A percentile compares a stretch with the other conserved stretches of the same genome.
These are phyloP conservation scores for Leishmania amazonensis DNA, from an alignment of 208 protist species.

Conservation along the genomic window DNA sequence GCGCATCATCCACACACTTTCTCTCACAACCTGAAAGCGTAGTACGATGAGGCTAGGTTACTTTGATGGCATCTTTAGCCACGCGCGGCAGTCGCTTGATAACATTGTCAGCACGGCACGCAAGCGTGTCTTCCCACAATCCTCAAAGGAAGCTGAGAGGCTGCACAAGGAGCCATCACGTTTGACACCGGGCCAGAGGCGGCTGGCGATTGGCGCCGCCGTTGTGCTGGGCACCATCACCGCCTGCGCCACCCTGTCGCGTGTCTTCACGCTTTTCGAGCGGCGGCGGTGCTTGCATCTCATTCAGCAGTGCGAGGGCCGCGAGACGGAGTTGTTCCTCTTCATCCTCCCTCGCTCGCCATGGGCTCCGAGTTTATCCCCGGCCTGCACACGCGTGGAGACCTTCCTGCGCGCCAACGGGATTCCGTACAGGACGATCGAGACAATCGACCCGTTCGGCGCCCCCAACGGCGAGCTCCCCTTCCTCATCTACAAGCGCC, in stretches of 20 bases:
- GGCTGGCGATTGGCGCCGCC: slow-evolving; percentile 36
- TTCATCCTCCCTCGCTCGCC: slow-evolving; percentile 54
- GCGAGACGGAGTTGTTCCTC: slow-evolving; percentile 40
- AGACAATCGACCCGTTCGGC: slow-evolving; percentile 36
- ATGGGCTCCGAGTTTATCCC: slow-evolving; percentile 50
- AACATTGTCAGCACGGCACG: background rate
- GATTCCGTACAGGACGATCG: slow-evolving; percentile 57
- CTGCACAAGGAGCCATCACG: background rate
- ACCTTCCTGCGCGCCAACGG: slow-evolving; percentile 54
- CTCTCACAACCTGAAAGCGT: background rate
- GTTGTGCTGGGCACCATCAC: slow-evolving; percentile 35
- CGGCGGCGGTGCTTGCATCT: slow-evolving; percentile 31
- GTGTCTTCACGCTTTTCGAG: slow-evolving; percentile 33
- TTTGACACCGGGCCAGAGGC: slow-evolving; percentile 14
- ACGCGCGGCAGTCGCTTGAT: background rate
- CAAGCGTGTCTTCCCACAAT: background rate
- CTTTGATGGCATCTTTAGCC: background rate
- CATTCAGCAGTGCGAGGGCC: slow-evolving; percentile 24
- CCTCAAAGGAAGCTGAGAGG: background rate
- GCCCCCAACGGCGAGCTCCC: slow-evolving; percentile 46
- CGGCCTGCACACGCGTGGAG: slow-evolving; percentile 56
- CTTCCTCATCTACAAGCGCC: slow-evolving; percentile 46
- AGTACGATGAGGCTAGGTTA: background rate
- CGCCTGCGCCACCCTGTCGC: slow-evolving; percentile 30
- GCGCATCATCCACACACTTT: background rate